Evolutionary conservation across 2,329 filamentous ascomycete genomes (phyloP).

Genomic region (Monilinia aucupariae): DNA sequence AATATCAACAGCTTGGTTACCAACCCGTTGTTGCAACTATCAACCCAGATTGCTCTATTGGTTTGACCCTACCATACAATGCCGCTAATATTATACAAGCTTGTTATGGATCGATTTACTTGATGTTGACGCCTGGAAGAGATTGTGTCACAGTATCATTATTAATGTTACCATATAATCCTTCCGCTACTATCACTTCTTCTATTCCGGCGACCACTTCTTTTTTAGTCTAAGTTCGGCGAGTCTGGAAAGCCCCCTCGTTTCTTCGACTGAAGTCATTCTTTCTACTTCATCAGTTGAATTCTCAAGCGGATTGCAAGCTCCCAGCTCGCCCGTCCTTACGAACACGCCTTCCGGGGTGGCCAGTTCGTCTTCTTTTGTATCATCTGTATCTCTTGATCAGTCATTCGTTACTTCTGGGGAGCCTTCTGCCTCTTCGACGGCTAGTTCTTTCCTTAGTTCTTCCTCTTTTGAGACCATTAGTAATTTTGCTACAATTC

Average conservation of each 20-base stretch:
- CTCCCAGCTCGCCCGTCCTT: constrained; percentile 9
- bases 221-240: constrained; percentile 17
- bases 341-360: constrained; percentile 6
- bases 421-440: not conserved
- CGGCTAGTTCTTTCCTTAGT: not conserved
- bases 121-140: not conserved
- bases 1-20: constrained; percentile 13
- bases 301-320: constrained; percentile 5
- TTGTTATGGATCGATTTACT: constrained; percentile 11
- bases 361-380: constrained; percentile 6
- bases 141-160: constrained; percentile 1
- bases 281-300: constrained; percentile 10
- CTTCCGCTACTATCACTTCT: not conserved
- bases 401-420: not conserved
- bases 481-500: not conserved
- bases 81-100: constrained; percentile 15
- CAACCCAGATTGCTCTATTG: constrained; percentile 19
- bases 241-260: constrained; percentile 10
- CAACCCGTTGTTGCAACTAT: constrained; percentile 19
- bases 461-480: not conserved
- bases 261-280: not conserved
- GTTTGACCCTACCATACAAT: constrained; percentile 19
- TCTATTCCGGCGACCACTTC: not conserved
- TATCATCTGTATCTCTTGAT: not conserved
- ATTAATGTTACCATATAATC: constrained; percentile 10